Percentiles rank a stretch among this genome's conserved stretches.
Conservation (phyloP, 2,329 filamentous ascomycete species). For the Diaporthe ampelina region DNA sequence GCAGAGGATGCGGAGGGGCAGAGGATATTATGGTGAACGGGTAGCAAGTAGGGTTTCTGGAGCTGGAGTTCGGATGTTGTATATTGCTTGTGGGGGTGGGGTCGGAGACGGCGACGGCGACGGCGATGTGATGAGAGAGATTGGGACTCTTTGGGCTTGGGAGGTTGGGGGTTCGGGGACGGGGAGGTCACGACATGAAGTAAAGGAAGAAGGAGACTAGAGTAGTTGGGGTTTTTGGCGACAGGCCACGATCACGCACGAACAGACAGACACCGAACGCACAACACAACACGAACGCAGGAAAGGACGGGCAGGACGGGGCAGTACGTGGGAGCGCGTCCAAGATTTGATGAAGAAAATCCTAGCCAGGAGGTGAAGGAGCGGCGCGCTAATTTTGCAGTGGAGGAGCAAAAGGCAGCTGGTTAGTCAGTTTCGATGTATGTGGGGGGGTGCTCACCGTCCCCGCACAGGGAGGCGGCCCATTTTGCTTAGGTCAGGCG, state of each 20-base stretch:
- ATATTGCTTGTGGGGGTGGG: neutral
- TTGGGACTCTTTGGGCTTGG: neutral
- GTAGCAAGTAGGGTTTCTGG: neutral
- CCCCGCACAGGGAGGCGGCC: no score
- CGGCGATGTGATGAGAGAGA: neutral
- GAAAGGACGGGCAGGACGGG: neutral
- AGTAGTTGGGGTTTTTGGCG: neutral
- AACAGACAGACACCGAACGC: neutral
- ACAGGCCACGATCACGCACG: neutral
- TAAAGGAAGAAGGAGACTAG: neutral
- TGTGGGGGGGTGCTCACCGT: no score
- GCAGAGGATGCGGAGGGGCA: conserved; percentile 19
- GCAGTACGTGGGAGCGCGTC: conserved; percentile 10
- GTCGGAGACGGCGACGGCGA: neutral
- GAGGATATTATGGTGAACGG: conserved; percentile 1
- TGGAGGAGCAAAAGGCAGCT: neutral
- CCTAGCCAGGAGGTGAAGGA: conserved; percentile 24
- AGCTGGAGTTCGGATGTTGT: neutral
- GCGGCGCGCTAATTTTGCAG: conserved; percentile 29
- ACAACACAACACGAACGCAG: neutral
- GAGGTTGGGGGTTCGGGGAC: no score
- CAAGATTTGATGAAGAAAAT: conserved; percentile 32
- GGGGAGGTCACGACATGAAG: neutral
- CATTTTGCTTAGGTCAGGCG: neutral
- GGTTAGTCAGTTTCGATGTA: neutral